These are phyloP conservation scores for Testicularia cyperi DNA, from an alignment of 1,284 basidiomycete genomes.

Conservation along the genomic window DNA sequence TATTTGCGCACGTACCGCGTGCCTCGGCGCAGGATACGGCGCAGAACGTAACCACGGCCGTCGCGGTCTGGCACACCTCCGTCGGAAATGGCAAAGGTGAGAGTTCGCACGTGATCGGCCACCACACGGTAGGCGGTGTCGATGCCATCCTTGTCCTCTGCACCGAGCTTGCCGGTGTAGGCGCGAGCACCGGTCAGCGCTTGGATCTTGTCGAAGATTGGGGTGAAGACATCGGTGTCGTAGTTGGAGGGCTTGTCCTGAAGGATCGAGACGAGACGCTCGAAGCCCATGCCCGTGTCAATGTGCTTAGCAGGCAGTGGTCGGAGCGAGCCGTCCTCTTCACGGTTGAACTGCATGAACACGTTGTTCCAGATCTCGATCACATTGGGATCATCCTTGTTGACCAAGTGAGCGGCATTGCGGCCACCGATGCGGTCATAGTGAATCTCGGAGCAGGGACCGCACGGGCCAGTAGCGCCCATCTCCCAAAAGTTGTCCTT, in stretches of 20 bases:
- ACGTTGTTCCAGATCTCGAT: slow-evolving; percentile 99
- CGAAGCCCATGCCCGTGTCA: slow-evolving; percentile 98
- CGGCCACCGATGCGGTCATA: slow-evolving; percentile 92
- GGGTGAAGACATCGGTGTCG: slow-evolving; percentile 91
- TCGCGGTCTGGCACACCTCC: slow-evolving; percentile 95
- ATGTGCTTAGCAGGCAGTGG: slow-evolving; percentile 88
- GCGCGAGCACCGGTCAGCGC: slow-evolving; percentile 83
- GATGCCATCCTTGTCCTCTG: slow-evolving; percentile 88
- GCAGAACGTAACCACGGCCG: slow-evolving; percentile 90
- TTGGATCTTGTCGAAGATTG: slow-evolving; percentile 84
- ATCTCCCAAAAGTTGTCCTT: slow-evolving; percentile 99
- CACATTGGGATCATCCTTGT: slow-evolving; percentile 91
- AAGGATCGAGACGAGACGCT: slow-evolving; percentile 89
- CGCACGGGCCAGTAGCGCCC: slow-evolving; percentile 96
- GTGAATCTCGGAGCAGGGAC: slow-evolving; percentile 96
- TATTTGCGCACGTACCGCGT: slow-evolving; percentile 94
- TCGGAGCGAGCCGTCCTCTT: slow-evolving; percentile 79
- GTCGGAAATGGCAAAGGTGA: slow-evolving; percentile 93
- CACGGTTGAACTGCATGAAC: slow-evolving; percentile 97
- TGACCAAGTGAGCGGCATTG: slow-evolving; percentile 87
- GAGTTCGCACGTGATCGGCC: slow-evolving; percentile 91
- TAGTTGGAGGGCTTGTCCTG: slow-evolving; percentile 94
- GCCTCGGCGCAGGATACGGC: slow-evolving; percentile 86
- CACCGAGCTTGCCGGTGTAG: slow-evolving; percentile 86
- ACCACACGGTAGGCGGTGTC: slow-evolving; percentile 97